Base-by-base conservation (phyloP, 2,329 filamentous ascomycete species). In the Dactylellina sp. region DNA sequence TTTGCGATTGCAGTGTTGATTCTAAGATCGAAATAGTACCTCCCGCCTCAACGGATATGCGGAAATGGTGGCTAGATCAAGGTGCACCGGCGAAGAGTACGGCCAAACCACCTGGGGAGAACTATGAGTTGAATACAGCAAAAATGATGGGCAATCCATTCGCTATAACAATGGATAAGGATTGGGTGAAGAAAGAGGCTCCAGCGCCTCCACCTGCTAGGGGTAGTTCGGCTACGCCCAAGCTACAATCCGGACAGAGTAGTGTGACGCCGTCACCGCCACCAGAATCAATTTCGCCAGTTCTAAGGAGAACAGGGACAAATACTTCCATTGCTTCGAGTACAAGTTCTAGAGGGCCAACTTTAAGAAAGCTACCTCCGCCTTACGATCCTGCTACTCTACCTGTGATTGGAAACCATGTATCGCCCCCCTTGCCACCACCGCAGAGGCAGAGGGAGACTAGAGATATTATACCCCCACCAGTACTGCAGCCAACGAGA, bases 71-170 rank as follows among this genome's bases (percentile, higher is more conserved):
- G 88, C 82, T 89, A 24, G 86, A 90, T 61, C 87, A 89, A 78
- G 88, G 89, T 60, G 87, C 91, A 76, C 89, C 91, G 60, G 93
- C 91, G 11, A 89, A 89, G 76, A 93, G 92, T 4, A 85, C 86
- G 14, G 83, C 96, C 39, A 84, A 85, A 71, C 87, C 91, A 7
- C 91, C 92, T 0, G 84, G 85, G 40, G 83, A 84, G 7, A 84
- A 86, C 9, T 85, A 88, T 77, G 70, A 74, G 18, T 83, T 88
- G 1, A 85, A 91, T 20, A 97, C 97, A 80, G 87, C 89, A 0
- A 85, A 87, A 32, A 87, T 91, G 52, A 87, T 88, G 11, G 87
- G 90, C 0, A 98, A 98, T 78, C 95, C 95, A 0, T 98, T 96
- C 80, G 86, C 85, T 0, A 84, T 86, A 0, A 89, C 86, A 1